Base-by-base conservation (phyloP, 2,329 filamentous ascomycete genomes). In the Orbilia quercus region DNA sequence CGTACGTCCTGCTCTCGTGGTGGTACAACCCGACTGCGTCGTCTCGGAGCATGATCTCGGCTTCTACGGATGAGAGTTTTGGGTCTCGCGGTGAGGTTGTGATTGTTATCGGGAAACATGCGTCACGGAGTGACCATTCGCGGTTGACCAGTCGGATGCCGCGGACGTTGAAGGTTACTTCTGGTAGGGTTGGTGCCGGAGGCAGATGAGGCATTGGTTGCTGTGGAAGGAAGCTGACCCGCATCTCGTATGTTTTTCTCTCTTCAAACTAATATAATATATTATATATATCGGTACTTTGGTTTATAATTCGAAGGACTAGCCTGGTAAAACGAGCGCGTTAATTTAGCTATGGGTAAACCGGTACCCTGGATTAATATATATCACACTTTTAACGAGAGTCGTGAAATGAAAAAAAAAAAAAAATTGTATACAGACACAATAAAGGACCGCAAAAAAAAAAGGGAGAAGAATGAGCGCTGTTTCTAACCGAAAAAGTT, bases 21-120 rank as follows among this genome's bases (percentile, higher is more conserved):
- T 71, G 66, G 58, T 71, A 71, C n/a, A 71, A 42, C 1, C 66
- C 66, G 3, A 63, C 66, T 23, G 58, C 66, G 34, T 57, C 58
- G 6, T 62, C 57, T 1, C 53, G 64, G 14, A 69, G 55, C 58
- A 71, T 62, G 22, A 63, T 71, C 14, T 50, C 53, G 40, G 58
- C 58, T 58, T 63, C 66, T 16, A 45, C 36, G n/a, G 57, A 48
- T n/a, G 54, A 53, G 38, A 63, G 34, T 7, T 50, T 48, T 11
- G 57, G 66, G 54, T 71, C 66, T 22, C 20, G 42, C 14, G 57
- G 16, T n/a, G 20, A 63, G 11, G 45, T 62, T 16, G 57, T 44
- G 50, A 71, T 50, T 22, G 55, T 69, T 14, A 71, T 71, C 18
- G 66, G 66, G 31, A 62, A 63, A 16, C 20, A 51, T 14, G 50